A percentile compares a stretch with the other conserved stretches of the same genome.
Conservation (phyloP, 31 red algal species). For the Endocladia muricata region DNA sequence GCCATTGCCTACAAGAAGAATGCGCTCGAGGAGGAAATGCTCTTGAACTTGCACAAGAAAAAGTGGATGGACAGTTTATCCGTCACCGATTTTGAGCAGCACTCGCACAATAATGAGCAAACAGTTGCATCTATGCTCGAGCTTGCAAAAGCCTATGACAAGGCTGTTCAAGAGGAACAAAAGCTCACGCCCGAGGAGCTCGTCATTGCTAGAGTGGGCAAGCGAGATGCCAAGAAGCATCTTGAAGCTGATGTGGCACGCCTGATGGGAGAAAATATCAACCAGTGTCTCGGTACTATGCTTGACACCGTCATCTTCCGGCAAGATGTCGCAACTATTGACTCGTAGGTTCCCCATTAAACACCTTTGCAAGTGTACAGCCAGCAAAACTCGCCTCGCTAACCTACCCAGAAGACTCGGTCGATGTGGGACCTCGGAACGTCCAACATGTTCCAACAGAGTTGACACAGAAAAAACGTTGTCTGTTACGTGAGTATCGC, state of each 20-base stretch:
- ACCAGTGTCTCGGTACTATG: slow-evolving; percentile 88
- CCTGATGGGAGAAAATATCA: slow-evolving; percentile 89
- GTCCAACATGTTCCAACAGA: too few species aligned
- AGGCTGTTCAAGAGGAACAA: slow-evolving; percentile 90
- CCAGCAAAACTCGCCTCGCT: too few species aligned
- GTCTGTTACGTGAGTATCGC: too few species aligned
- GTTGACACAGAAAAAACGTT: too few species aligned
- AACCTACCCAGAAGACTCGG: too few species aligned
- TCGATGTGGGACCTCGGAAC: too few species aligned
- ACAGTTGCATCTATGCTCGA: slow-evolving; percentile 88
- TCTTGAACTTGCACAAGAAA: slow-evolving; percentile 98
- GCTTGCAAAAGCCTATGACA: slow-evolving; percentile 84
- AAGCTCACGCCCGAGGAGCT: slow-evolving; percentile 85
- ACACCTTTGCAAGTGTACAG: too few species aligned
- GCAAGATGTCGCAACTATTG: slow-evolving; percentile 61
- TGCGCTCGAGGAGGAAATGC: slow-evolving; percentile 94
- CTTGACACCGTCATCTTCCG: slow-evolving; percentile 91
- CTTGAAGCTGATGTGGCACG: slow-evolving; percentile 78
- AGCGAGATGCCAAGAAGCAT: slow-evolving; percentile 95
- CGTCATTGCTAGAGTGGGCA: slow-evolving; percentile 92
- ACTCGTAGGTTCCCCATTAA: slow-evolving; percentile 11
- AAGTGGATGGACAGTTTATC: slow-evolving; percentile 90
- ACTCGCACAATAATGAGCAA: slow-evolving; percentile 57
- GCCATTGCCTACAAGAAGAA: slow-evolving; percentile 98
- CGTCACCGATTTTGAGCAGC: slow-evolving; percentile 74